These are phyloP conservation scores for Cystofilobasidium bisporidii DNA, from an alignment of 768 basidiomycete species.

Conservation along the genomic window DNA sequence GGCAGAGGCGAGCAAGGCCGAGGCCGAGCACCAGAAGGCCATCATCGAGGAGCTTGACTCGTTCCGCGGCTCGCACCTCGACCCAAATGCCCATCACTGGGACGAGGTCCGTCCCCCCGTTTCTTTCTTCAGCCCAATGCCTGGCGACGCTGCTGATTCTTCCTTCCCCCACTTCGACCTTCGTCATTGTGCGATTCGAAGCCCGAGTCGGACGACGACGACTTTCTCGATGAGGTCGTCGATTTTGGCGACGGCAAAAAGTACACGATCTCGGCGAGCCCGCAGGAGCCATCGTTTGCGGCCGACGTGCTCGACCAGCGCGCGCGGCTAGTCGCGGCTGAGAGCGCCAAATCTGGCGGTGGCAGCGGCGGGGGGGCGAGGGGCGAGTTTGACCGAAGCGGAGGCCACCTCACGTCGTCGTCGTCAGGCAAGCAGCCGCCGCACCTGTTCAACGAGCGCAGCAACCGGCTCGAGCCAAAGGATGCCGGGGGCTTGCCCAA, in stretches of 20 bases:
- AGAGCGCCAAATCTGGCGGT: constrained; percentile 8
- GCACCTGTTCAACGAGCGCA: constrained; percentile 86
- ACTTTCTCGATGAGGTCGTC: constrained; percentile 77
- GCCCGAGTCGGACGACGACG: constrained; percentile 73
- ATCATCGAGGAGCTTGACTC: constrained; percentile 77
- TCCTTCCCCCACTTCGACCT: too few species aligned
- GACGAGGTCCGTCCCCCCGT: constrained; percentile 63
- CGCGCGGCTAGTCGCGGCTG: constrained; percentile 42
- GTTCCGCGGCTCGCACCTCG: constrained; percentile 84
- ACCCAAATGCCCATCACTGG: constrained; percentile 94
- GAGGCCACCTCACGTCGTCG: constrained; percentile 44
- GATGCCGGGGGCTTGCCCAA: constrained; percentile 49
- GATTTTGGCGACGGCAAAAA: constrained; percentile 93
- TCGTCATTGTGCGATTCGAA: constrained; percentile 35
- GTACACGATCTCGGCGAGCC: constrained; percentile 58
- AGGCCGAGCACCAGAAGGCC: constrained; percentile 54
- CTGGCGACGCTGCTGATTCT: too few species aligned
- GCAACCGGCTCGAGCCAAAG: constrained; percentile 66
- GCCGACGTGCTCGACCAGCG: constrained; percentile 30
- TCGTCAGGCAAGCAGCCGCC: too few species aligned
- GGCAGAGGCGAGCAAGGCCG: constrained; percentile 48
- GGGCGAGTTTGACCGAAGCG: constrained; percentile 91
- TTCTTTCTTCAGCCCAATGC: background rate
- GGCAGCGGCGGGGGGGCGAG: constrained; percentile 53
- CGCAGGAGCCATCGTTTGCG: constrained; percentile 16